Evolutionary conservation across 2,329 filamentous ascomycete genomes (phyloP).

Genomic region (Penicillium janthinellum): DNA sequence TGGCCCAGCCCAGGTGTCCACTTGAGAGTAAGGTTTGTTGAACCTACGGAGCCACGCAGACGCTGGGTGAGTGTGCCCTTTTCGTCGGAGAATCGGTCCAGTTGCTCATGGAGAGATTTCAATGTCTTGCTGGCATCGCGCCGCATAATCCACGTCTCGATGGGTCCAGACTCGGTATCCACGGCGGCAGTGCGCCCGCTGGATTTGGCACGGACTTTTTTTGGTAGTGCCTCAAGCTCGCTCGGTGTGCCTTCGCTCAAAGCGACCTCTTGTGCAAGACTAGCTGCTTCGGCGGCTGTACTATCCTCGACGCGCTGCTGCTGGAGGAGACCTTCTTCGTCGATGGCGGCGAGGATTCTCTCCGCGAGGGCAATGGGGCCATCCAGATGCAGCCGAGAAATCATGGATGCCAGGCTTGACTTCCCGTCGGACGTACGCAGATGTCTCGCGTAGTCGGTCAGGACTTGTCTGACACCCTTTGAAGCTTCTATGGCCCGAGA

Average conservation of each 20-base stretch:
- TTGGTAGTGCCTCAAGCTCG: constrained; percentile 60
- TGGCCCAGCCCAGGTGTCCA: constrained; percentile 89
- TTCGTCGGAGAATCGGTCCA: constrained; percentile 62
- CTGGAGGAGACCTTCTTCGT: constrained; percentile 85
- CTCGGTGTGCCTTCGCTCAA: constrained; percentile 64
- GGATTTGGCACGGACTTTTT: constrained; percentile 42
- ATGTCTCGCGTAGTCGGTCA: constrained; percentile 26
- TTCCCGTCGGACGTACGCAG: constrained; percentile 11
- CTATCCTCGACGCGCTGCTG: constrained; percentile 76
- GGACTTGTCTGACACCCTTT: constrained; percentile 58
- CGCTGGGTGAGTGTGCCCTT: constrained; percentile 62
- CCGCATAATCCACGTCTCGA: constrained; percentile 66
- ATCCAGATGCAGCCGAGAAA: constrained; percentile 52
- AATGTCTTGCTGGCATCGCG: constrained; percentile 67
- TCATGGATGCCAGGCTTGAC: constrained; percentile 33
- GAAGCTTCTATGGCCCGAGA: constrained; percentile 79
- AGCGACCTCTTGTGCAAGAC: constrained; percentile 72
- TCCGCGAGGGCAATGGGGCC: constrained; percentile 69
- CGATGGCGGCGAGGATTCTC: constrained; percentile 76
- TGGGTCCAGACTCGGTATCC: constrained; percentile 41
- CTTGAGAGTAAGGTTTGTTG: constrained; percentile 71
- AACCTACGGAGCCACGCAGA: constrained; percentile 64
- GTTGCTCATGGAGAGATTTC: constrained; percentile 65
- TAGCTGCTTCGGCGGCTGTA: constrained; percentile 69
- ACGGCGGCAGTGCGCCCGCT: constrained; percentile 28